Conservation (phyloP, 305 asterid species). For the Fraxinus platypoda region DNA sequence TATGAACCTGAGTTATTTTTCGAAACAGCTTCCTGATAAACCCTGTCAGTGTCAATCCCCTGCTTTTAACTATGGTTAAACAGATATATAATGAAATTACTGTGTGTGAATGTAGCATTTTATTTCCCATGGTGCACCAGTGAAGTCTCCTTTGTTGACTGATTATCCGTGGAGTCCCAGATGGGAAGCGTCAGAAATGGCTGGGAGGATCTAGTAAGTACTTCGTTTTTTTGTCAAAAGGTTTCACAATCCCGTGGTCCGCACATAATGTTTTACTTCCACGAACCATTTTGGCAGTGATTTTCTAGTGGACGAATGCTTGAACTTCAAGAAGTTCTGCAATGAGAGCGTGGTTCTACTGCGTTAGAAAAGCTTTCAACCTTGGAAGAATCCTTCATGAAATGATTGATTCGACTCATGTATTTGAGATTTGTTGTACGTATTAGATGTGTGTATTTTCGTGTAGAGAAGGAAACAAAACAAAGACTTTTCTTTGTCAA, state of each 20-base stretch:
- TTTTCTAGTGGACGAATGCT: conserved; percentile 70
- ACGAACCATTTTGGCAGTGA: conserved; percentile 50
- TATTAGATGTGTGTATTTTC: neutral
- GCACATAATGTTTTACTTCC: neutral
- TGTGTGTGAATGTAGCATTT: conserved; percentile 55
- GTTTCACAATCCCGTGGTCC: conserved; percentile 1
- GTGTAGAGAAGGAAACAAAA: neutral
- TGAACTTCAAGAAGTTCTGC: conserved; percentile 91
- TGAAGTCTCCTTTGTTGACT: conserved; percentile 52
- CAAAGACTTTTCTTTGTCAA: neutral
- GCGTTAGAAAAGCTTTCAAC: conserved; percentile 21
- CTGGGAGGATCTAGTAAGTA: conserved; percentile 76
- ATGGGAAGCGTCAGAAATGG: conserved; percentile 80
- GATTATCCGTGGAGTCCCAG: conserved; percentile 95
- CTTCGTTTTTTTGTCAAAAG: neutral
- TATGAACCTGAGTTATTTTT: neutral
- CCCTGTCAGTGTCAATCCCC: neutral
- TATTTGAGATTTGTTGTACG: neutral
- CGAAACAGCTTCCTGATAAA: neutral
- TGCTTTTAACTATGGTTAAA: neutral
- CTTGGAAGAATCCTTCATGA: neutral
- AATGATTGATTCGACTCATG: neutral
- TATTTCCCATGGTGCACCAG: conserved; percentile 51
- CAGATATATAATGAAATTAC: neutral
- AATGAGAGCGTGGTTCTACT: conserved; percentile 38